Base-by-base conservation (phyloP, 1,284 basidiomycete genomes). In the Irpex sp. region DNA sequence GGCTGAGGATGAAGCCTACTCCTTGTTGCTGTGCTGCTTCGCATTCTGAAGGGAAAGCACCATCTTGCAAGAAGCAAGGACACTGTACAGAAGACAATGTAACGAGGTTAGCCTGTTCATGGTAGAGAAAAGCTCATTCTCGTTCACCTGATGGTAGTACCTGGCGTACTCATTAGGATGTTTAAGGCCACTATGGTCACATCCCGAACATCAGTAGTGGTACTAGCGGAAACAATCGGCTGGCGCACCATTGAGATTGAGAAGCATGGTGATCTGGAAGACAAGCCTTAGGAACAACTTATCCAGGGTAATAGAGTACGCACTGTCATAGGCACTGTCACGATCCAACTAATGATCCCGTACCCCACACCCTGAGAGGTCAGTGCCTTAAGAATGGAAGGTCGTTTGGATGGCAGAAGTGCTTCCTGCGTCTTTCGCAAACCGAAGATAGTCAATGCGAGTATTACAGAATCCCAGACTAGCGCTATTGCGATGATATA, bases 141-240 rank as follows among this genome's bases (percentile, higher is more conserved):
- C 52, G 44, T n/a, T 31, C n/a, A 60, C 59, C 59, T 60, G 49
- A 54, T 54, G 17, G 59, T 60, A 34, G 26, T 38, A 61, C 59
- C 48, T 19, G 59, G 59, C 5, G 51, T 47, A 36, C 31, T 52
- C n/a, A 61, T 37, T 15, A 61, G 55, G 4, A 55, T 52, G 51
- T 61, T 49, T 34, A 54, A 36, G 26, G 15, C 21, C 31, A 37
- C 59, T 61, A 61, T n/a, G n/a, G 31, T 49, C 19, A 51, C n/a
- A 21, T 54, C 26, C 26, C 26, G 26, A 26, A 26, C 26, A 26
- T 26, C 26, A 26, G 26, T 26, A 26, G 26, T 26, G 26, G 26
- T 26, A 26, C 26, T 26, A 26, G 26, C 26, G 26, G 26, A 26
- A 26, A 26, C 26, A 26, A 26, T 26, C 26, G 26, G 26, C 26